Evolutionary conservation across 441 rosid species (phyloP), one percentile per base, ranked within the genome.

Genomic region (Daphne laureola): DNA sequence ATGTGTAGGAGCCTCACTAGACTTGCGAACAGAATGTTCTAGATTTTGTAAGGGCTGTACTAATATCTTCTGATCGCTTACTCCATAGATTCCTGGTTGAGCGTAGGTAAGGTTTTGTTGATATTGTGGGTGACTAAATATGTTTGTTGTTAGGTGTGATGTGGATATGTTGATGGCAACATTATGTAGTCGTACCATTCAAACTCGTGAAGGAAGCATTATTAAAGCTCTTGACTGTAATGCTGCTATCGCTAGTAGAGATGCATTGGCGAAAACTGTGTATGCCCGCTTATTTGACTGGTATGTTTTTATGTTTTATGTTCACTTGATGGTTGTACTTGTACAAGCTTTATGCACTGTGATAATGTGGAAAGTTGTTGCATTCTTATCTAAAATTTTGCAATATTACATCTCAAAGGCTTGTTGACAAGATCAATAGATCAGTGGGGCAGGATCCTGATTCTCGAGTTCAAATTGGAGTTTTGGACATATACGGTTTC

Each of bases 401-500:
- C 38, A 31, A 18, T 14, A 0, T 55, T 25, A 46, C 23, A 6
- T 52, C 26, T 43, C 51, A 47, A 66, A 91, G 98, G 96, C 80
- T 91, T 66, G 98, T 91, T 66, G 85, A 86, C 49, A 91, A 86
- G 78, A 79, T 91, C 61, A 91, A 91, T 68, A 78, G 61, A 54
- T 88, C 98, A 49, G 96, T 88, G 54, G 95, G 96, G 61, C 98
- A 91, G 75, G 98, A 91, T 68, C 71, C 61, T 45, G 63, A 79
- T 54, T 87, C 98, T 12, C 66, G 54, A 67, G 62, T 78, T 17
- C 93, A 86, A 74, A 86, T 91, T 66, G 96, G 98, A 53, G 90
- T 91, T 58, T 70, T 91, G 74, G 98, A 91, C 77, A 91, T 91
- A 63, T 91, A 91, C 69, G 98, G 98, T 57, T 91, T 91, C 73